Evolutionary conservation across 2,329 filamentous ascomycete species (phyloP), one percentile per base, ranked within the genome.

Genomic region (Blumeria graminis): DNA sequence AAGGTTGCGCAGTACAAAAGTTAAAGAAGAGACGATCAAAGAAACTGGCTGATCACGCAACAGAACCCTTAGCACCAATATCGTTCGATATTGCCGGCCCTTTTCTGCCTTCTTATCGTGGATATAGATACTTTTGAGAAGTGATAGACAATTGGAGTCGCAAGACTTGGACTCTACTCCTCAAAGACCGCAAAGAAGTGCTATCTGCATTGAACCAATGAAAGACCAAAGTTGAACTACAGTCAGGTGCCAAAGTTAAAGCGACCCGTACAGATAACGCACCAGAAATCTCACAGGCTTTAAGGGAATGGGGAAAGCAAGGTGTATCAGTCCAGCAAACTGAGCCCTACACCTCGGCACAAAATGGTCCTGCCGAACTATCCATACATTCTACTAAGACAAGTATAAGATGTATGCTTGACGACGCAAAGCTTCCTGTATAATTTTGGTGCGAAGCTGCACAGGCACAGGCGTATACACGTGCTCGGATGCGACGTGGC

Each of bases 321-420:
- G 48, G 48, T 35, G 33, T 52, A 14, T 52, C 48, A n/a, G 48
- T 52, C 10, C 48, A 52, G 36, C 28, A n/a, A 35, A 52, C 48
- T 52, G 48, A 35, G n/a, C 48, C 33, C 16, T 16, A 52, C 18
- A 52, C 1, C 32, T 35, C 48, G 33, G 48, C 48, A 16, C 48
- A 52, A n/a, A n/a, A n/a, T n/a, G n/a, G n/a, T n/a, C n/a, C n/a
- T n/a, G n/a, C n/a, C n/a, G n/a, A n/a, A n/a, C 28, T 28, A 52
- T 52, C 48, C n/a, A 52, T 52, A 35, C 48, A 52, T 35, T 22
- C 48, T 35, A 52, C 48, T 34, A 33, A 34, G 33, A 35, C 48
- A 52, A 52, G 32, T 52, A 52, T 52, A 10, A 34, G 28, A 52
- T 52, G 48, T 36, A 52, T 52, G 48, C 48, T 52, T 14, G 48